Evolutionary conservation across 352 stramenopile genomes (phyloP).

Genomic region (Globisporangium cederbergense): DNA sequence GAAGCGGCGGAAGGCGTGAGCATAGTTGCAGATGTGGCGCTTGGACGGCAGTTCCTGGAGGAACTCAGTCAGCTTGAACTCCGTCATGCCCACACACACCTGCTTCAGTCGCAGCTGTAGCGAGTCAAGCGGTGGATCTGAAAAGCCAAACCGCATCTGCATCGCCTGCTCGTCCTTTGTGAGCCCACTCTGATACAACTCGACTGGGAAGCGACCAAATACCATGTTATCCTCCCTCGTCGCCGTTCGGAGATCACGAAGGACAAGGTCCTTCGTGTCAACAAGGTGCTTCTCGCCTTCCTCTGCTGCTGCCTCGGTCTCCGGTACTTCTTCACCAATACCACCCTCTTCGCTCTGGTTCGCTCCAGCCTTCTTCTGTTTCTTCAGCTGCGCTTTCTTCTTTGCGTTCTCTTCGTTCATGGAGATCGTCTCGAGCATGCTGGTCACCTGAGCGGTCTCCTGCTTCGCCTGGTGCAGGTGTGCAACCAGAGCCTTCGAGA

Average conservation of each 20-base stretch:
- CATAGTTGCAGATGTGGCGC: constrained; percentile 85
- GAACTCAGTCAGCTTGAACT: constrained; percentile 85
- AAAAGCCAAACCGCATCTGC: constrained; percentile 44
- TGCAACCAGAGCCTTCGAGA: constrained; percentile 56
- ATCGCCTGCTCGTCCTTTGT: constrained; percentile 53
- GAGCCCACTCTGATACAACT: constrained; percentile 64
- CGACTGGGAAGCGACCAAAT: constrained; percentile 50
- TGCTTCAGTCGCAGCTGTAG: constrained; percentile 53
- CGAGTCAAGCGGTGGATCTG: constrained; percentile 42
- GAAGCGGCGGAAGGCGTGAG: constrained; percentile 38
- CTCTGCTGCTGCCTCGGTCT: constrained; percentile 27
- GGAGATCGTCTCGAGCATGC: constrained; percentile 53
- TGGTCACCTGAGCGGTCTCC: constrained; percentile 34
- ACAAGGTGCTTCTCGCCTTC: constrained; percentile 56
- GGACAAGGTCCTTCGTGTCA: constrained; percentile 32
- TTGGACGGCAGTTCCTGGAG: constrained; percentile 91
- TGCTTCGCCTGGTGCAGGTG: constrained; percentile 63
- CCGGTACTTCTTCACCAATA: constrained; percentile 25
- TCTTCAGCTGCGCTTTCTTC: constrained; percentile 40
- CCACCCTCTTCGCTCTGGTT: constrained; percentile 12
- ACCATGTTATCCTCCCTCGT: constrained; percentile 59
- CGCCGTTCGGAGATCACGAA: constrained; percentile 26
- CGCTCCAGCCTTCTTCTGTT: constrained; percentile 21
- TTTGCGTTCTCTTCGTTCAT: constrained; percentile 49
- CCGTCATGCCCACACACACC: constrained; percentile 77